Evolutionary conservation across 192 early-diverging fungal species (phyloP).

Genomic region (Coemansia sp.): DNA sequence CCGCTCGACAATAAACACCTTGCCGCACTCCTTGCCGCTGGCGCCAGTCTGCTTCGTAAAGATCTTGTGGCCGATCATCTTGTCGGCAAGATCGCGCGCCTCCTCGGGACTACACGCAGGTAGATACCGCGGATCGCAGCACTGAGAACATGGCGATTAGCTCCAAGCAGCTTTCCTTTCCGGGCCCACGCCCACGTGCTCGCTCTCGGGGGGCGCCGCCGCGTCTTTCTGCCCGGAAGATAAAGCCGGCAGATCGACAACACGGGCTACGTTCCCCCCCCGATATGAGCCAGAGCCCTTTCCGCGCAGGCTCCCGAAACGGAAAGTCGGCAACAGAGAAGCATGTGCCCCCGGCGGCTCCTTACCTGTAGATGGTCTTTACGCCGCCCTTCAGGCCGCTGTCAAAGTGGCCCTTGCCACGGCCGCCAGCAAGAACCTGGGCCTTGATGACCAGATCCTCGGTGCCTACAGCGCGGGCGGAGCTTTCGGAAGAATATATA

Average conservation of each 20-base stretch:
- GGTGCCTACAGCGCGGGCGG: constrained; percentile 33
- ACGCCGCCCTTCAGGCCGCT: constrained; percentile 96
- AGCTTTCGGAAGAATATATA: not conserved
- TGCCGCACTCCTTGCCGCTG: constrained; percentile 88
- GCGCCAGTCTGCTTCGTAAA: constrained; percentile 99
- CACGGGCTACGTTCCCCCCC: no score
- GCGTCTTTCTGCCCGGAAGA: no score
- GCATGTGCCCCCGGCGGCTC: not conserved
- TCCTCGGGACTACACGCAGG: constrained; percentile 78
- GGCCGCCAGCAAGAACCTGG: constrained; percentile 96
- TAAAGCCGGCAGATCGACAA: no score
- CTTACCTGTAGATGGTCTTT: constrained; percentile 84
- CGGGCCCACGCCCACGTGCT: no score
- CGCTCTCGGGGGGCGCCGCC: no score
- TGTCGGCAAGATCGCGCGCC: constrained; percentile 76
- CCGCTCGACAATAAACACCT: constrained; percentile 93
- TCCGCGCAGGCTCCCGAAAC: no score
- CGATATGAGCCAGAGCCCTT: no score
- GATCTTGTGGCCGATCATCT: constrained; percentile 97
- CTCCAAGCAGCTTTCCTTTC: no score
- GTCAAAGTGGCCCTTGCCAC: constrained; percentile 97
- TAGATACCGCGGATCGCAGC: no score
- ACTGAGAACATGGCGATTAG: no score
- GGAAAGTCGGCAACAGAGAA: not conserved
- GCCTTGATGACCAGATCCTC: constrained; percentile 73